Conservation (phyloP, 2,329 filamentous ascomycete species). For the Penicillium sp. region DNA sequence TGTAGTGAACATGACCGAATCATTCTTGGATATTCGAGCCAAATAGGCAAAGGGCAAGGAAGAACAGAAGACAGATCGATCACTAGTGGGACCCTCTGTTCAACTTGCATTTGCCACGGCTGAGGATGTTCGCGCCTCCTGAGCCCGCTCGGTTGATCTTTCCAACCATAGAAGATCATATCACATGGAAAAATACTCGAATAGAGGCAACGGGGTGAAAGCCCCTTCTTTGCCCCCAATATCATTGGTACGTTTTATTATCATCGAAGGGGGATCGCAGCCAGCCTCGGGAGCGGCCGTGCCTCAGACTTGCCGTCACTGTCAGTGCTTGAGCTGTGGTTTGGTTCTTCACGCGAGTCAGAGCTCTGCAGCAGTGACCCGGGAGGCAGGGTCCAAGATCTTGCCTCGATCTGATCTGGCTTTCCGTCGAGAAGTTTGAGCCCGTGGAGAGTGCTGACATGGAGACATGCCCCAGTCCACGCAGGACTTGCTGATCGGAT, state of each 20-base stretch:
- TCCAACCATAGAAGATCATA: background rate
- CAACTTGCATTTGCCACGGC: background rate
- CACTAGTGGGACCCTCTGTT: background rate
- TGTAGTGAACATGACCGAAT: background rate
- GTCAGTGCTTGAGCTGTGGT: constrained; percentile 15
- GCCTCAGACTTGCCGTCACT: constrained; percentile 7
- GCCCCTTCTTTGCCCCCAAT: background rate
- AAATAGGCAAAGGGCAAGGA: background rate
- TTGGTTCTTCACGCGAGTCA: constrained; percentile 8
- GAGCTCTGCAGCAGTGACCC: background rate
- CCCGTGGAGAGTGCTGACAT: background rate
- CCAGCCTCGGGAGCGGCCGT: constrained; percentile 17
- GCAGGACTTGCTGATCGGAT: background rate
- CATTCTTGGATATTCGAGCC: background rate
- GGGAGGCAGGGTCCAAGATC: background rate
- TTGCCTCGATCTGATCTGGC: background rate
- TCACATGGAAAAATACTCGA: background rate
- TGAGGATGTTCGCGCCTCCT: background rate
- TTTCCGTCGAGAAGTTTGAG: too few species aligned
- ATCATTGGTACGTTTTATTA: background rate
- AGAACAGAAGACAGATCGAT: background rate
- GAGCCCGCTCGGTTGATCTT: background rate
- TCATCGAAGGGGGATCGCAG: background rate
- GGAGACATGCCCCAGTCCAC: background rate
- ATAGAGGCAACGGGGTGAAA: background rate